Conservation (phyloP, 139 green algal species). For the Picochlorum sp. region DNA sequence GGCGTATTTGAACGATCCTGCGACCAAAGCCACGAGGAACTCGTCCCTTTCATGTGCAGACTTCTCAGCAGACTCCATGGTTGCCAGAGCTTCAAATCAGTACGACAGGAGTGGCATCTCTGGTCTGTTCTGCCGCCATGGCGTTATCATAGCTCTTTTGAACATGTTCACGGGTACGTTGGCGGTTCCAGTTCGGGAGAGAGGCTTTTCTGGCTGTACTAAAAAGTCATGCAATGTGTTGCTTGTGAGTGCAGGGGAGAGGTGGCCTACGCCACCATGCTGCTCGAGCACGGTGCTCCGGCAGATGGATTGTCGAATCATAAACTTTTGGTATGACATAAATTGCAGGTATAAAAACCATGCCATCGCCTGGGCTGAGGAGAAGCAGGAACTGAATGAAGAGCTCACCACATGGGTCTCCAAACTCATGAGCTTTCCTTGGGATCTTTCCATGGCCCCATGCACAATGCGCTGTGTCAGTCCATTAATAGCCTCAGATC, state of each 20-base stretch:
- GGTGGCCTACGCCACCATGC: slow-evolving; percentile 5
- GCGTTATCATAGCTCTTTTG: neutral
- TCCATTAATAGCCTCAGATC: slow-evolving; percentile 4
- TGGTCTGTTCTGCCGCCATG: slow-evolving; percentile 1
- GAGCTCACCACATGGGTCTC: slow-evolving; percentile 5
- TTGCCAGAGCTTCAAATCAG: slow-evolving; percentile 4
- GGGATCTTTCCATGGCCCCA: slow-evolving; percentile 5
- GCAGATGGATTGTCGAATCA: slow-evolving; percentile 1
- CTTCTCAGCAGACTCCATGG: too few relatives aligned
- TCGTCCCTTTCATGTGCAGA: too few relatives aligned
- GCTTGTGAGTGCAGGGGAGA: slow-evolving; percentile 3
- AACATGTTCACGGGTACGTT: slow-evolving; percentile 1
- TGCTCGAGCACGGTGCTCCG: slow-evolving; percentile 2
- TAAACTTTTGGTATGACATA: slow-evolving; percentile 6
- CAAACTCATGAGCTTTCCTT: slow-evolving; percentile 7
- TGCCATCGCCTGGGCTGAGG: slow-evolving; percentile 5
- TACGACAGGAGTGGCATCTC: slow-evolving; percentile 4
- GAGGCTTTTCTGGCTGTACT: neutral
- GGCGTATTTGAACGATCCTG: too few relatives aligned
- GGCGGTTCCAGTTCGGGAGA: neutral
- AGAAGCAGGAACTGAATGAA: slow-evolving; percentile 1
- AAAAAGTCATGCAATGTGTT: slow-evolving; percentile 1
- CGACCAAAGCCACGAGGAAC: too few relatives aligned
- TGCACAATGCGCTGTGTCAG: slow-evolving; percentile 6
- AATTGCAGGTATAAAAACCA: slow-evolving; percentile 5